phyloP scores from a whole-genome alignment of 768 basidiomycete species.

The Floccularia luteovirens region DNA sequence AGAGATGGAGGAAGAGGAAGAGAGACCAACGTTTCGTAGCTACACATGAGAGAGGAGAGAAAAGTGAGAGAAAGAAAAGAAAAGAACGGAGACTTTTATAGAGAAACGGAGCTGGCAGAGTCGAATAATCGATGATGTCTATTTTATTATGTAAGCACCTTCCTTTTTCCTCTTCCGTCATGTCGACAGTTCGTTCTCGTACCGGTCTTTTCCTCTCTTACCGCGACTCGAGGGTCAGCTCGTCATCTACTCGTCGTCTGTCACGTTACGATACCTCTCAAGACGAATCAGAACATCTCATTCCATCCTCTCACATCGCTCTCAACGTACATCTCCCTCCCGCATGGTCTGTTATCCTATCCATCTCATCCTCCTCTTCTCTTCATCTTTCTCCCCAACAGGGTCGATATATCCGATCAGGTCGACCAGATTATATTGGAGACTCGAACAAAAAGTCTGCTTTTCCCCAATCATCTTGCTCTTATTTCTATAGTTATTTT shows the following conservation, averaged over 20 bases:
- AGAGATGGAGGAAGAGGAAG: constrained; percentile 9
- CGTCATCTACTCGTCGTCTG: constrained; percentile 30
- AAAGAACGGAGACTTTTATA: constrained; percentile 3
- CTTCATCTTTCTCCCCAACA: constrained; percentile 19
- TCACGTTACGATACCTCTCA: constrained; percentile 39
- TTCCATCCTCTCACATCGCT: constrained; percentile 35
- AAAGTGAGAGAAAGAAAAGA: background rate
- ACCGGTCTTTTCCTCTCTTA: constrained; percentile 93
- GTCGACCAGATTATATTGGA: constrained; percentile 72
- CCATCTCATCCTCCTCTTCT: constrained; percentile 13
- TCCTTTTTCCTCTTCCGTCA: constrained; percentile 19
- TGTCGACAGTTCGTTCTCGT: constrained; percentile 66
- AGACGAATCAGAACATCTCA: constrained; percentile 67
- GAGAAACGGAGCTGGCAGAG: background rate
- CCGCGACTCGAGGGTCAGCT: constrained; percentile 64
- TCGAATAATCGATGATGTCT: background rate
- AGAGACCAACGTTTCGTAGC: constrained; percentile 42
- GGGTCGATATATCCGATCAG: constrained; percentile 91
- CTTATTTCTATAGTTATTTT: constrained; percentile 9
- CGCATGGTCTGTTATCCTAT: constrained; percentile 55
- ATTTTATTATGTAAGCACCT: constrained; percentile 4
- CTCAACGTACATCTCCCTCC: constrained; percentile 71
- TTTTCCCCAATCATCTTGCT: constrained; percentile 6
- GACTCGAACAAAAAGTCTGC: constrained; percentile 73
- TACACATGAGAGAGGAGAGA: constrained; percentile 34